phyloP scores from a whole-genome alignment of 176 grass and related monocot species.

The Oryza punctata region DNA sequence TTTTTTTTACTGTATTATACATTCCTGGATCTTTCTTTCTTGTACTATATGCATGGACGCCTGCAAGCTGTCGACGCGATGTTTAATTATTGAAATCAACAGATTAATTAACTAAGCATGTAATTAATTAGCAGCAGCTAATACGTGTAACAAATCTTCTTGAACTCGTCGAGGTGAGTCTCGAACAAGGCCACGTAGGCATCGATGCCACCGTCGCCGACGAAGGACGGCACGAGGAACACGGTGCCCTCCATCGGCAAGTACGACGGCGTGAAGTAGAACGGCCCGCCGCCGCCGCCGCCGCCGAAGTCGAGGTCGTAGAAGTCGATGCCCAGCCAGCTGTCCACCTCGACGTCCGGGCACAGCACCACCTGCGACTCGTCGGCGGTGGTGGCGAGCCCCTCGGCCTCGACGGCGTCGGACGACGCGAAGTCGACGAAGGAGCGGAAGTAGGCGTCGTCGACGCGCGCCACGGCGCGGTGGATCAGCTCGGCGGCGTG shows the following conservation, averaged over 20 bases:
- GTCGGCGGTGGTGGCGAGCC: constrained; percentile 38
- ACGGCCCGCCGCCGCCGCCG: background rate
- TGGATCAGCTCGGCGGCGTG: background rate
- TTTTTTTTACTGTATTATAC: too few species aligned
- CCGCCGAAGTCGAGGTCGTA: constrained; percentile 13
- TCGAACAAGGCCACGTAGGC: constrained; percentile 11
- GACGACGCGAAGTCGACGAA: constrained; percentile 38
- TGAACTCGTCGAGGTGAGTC: background rate
- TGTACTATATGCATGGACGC: too few species aligned
- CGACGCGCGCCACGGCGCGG: background rate
- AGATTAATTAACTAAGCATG: too few species aligned
- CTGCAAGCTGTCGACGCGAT: too few species aligned
- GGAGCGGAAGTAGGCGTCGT: constrained; percentile 30
- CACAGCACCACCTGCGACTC: background rate
- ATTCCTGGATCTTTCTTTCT: too few species aligned
- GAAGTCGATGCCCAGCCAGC: background rate
- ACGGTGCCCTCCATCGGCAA: background rate
- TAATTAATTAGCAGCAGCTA: too few species aligned
- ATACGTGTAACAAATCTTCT: background rate
- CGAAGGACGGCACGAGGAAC: background rate
- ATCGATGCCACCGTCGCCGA: background rate
- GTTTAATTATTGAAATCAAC: too few species aligned
- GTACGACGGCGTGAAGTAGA: constrained; percentile 10
- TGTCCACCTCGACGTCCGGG: constrained; percentile 12
- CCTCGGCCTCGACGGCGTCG: constrained; percentile 39